phyloP scores from a whole-genome alignment of 192 early-diverging fungal genomes.

The Martensiomyces pterosporus region DNA sequence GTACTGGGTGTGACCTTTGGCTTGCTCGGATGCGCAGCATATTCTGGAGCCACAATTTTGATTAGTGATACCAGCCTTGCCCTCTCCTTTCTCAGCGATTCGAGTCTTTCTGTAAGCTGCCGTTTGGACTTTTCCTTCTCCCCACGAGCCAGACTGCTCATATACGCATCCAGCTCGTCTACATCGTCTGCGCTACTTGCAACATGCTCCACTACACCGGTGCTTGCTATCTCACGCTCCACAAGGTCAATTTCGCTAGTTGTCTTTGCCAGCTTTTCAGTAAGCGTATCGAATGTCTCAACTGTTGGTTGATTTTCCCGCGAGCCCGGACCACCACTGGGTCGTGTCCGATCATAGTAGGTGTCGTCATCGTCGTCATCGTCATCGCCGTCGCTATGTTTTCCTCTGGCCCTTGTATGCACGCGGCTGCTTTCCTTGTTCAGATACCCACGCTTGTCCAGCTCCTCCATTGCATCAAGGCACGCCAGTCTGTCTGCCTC shows the following conservation, averaged over 20 bases:
- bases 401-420: conserved; percentile 5
- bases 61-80: conserved; percentile 12
- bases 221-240: conserved; percentile 9
- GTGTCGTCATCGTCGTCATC: conserved; percentile 60
- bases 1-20: not conserved
- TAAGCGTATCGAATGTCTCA: conserved; percentile 66
- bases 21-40: not conserved
- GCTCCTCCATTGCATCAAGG: conserved; percentile 60
- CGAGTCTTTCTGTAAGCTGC: conserved; percentile 41
- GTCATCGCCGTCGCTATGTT: conserved; percentile 12
- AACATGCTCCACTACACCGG: too few relatives aligned
- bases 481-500: conserved; percentile 65
- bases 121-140: conserved; percentile 39
- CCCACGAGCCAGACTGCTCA: conserved; percentile 52
- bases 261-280: conserved; percentile 25
- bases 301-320: conserved; percentile 44
- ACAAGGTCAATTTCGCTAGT: conserved; percentile 31
- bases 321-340: too few relatives aligned
- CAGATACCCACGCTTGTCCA: conserved; percentile 53
- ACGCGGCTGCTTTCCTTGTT: conserved; percentile 11
- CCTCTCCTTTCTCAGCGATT: conserved; percentile 48
- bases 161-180: conserved; percentile 65
- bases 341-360: conserved; percentile 63
- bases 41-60: conserved; percentile 26
- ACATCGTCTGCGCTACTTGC: too few relatives aligned